Evolutionary conservation across 2,329 filamentous ascomycete species (phyloP).

Genomic region (Amauroascus niger): DNA sequence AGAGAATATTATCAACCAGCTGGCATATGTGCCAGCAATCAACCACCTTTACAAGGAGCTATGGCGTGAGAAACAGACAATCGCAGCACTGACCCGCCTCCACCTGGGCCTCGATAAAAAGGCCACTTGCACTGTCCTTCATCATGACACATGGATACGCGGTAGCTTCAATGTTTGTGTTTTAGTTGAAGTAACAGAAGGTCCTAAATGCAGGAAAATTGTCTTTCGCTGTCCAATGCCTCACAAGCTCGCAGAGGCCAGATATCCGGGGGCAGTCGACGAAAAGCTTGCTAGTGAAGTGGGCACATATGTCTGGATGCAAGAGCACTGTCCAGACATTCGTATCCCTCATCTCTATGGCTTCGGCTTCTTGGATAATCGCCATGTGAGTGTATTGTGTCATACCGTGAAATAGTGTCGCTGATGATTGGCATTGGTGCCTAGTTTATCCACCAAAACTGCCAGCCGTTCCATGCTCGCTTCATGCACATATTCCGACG

Average conservation of each 20-base stretch:
- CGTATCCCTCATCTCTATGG: conserved; percentile 15
- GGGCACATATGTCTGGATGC: conserved; percentile 12
- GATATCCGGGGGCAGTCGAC: conserved; percentile 4
- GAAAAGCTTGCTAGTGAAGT: conserved; percentile 16
- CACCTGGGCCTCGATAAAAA: background rate
- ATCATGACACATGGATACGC: conserved; percentile 13
- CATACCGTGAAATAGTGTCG: background rate
- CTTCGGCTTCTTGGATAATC: conserved; percentile 20
- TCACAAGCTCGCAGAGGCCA: conserved; percentile 4
- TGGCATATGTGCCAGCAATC: conserved; percentile 17
- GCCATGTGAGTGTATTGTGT: conserved; percentile 8
- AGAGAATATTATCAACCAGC: conserved; percentile 21
- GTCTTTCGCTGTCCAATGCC: conserved; percentile 9
- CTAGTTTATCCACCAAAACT: background rate
- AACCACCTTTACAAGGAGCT: conserved; percentile 8
- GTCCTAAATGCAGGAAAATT: background rate
- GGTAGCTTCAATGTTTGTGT: conserved; percentile 18
- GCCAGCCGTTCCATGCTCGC: background rate
- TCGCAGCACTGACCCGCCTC: conserved; percentile 10
- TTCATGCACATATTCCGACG: background rate
- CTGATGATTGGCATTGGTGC: background rate
- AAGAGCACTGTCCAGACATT: conserved; percentile 11
- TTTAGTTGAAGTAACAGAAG: conserved; percentile 10
- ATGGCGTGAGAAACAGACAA: conserved; percentile 4
- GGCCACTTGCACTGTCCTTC: background rate